Evolutionary conservation across 768 basidiomycete genomes (phyloP).

Genomic region (Suillus clintonianus): DNA sequence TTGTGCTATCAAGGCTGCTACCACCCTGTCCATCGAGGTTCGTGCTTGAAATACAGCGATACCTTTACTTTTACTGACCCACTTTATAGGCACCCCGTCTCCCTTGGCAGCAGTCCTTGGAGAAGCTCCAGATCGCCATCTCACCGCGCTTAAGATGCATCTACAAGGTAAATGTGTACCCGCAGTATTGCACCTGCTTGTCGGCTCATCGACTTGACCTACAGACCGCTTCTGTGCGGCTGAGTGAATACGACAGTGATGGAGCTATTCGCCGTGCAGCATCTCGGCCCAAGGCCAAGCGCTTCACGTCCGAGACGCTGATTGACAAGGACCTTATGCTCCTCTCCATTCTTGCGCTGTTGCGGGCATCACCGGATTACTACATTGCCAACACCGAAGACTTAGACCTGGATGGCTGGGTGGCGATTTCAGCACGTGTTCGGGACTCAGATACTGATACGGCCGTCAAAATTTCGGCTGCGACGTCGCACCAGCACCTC

Average conservation of each 20-base stretch:
- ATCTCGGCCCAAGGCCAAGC: slow-evolving; percentile 61
- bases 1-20: slow-evolving; percentile 70
- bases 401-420: slow-evolving; percentile 33
- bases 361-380: slow-evolving; percentile 59
- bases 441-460: slow-evolving; percentile 68
- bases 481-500: slow-evolving; percentile 49
- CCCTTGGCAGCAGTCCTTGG: slow-evolving; percentile 56
- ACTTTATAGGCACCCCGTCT: slow-evolving; percentile 49
- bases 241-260: slow-evolving; percentile 61
- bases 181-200: not conserved
- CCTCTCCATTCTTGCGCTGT: slow-evolving; percentile 68
- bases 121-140: slow-evolving; percentile 46
- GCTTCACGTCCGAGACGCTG: slow-evolving; percentile 57
- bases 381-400: slow-evolving; percentile 47
- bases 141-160: slow-evolving; percentile 54
- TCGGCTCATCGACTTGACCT: not conserved
- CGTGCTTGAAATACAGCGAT: slow-evolving; percentile 10
- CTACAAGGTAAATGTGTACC: slow-evolving; percentile 47
- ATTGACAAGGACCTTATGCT: slow-evolving; percentile 71
- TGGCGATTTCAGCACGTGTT: slow-evolving; percentile 47
- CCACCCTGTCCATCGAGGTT: slow-evolving; percentile 71
- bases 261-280: slow-evolving; percentile 56
- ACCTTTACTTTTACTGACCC: slow-evolving; percentile 5
- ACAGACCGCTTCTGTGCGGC: slow-evolving; percentile 52
- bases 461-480: slow-evolving; percentile 62